Percentiles rank a stretch among this genome's conserved stretches.
Conservation (phyloP, 2,329 filamentous ascomycete genomes). For the Teratosphaeria destructans region DNA sequence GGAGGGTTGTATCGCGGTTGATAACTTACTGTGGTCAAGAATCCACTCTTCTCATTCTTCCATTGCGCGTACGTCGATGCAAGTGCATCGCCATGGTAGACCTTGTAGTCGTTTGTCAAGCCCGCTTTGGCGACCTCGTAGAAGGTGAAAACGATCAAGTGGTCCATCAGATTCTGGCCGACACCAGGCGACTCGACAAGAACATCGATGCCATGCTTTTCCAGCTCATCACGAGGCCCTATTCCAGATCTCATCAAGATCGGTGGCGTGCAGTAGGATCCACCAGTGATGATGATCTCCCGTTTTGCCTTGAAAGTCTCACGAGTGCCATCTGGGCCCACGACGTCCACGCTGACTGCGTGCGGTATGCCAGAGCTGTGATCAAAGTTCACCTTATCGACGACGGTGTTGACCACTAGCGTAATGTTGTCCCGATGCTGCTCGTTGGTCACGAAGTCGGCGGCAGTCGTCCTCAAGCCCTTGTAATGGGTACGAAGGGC, state of each 20-base stretch:
- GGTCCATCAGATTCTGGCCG: constrained; percentile 54
- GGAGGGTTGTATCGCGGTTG: background rate
- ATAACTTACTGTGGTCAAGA: background rate
- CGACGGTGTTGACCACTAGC: constrained; percentile 50
- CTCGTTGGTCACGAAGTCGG: background rate
- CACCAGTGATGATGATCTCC: constrained; percentile 40
- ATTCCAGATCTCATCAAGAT: constrained; percentile 55
- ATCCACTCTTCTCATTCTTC: background rate
- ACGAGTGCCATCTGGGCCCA: constrained; percentile 25
- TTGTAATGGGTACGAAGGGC: background rate
- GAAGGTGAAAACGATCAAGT: constrained; percentile 24
- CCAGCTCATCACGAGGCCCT: constrained; percentile 44
- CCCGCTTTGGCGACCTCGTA: background rate
- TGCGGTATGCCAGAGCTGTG: constrained; percentile 45
- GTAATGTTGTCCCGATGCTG: constrained; percentile 28
- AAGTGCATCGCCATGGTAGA: background rate
- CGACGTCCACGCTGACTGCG: constrained; percentile 34
- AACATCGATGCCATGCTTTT: constrained; percentile 42
- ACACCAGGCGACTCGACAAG: constrained; percentile 50
- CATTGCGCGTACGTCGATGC: background rate
- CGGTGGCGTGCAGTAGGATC: constrained; percentile 54
- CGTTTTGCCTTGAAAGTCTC: constrained; percentile 33
- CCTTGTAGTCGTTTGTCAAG: background rate
- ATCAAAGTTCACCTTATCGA: constrained; percentile 56
- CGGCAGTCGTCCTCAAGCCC: background rate